phyloP scores from a whole-genome alignment of 2,329 filamentous ascomycete genomes.

The Cercospora nicotianae region DNA sequence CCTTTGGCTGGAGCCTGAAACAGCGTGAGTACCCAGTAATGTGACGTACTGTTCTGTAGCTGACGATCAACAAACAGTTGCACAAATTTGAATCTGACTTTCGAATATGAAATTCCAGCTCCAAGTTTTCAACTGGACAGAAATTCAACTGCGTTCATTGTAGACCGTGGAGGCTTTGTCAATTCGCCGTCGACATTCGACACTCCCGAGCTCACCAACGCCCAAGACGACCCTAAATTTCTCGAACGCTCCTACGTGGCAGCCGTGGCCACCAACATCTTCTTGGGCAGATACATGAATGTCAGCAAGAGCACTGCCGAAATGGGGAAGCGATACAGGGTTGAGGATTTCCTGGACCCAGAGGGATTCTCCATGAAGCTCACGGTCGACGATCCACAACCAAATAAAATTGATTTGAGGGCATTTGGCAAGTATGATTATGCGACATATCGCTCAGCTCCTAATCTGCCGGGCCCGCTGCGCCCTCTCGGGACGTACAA shows the following conservation, averaged over 20 bases:
- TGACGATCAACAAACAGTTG: not conserved
- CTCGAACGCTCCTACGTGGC: conserved; percentile 6
- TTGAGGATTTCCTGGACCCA: not conserved
- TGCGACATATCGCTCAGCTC: not conserved
- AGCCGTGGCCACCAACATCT: conserved; percentile 7
- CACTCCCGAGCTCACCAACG: not conserved
- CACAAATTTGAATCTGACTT: conserved; percentile 15
- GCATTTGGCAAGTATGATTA: not conserved
- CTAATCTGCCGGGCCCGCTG: conserved; percentile 6
- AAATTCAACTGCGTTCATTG: not conserved
- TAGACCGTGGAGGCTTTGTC: conserved; percentile 9
- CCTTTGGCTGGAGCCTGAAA: conserved; percentile 13
- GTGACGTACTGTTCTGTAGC: not conserved
- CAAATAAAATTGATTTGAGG: not conserved
- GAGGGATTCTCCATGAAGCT: no score
- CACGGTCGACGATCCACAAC: no score
- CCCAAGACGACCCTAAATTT: conserved; percentile 6
- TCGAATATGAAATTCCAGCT: conserved; percentile 11
- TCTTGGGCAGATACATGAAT: conserved; percentile 12
- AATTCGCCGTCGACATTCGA: not conserved
- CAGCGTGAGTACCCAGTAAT: conserved; percentile 8
- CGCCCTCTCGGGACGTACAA: not conserved
- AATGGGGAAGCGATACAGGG: not conserved
- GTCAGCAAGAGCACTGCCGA: not conserved
- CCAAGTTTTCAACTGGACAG: not conserved